Evolutionary conservation across 2,329 filamentous ascomycete species (phyloP), one percentile per base, ranked within the genome.

Genomic region (Lachnellula subtilissima): DNA sequence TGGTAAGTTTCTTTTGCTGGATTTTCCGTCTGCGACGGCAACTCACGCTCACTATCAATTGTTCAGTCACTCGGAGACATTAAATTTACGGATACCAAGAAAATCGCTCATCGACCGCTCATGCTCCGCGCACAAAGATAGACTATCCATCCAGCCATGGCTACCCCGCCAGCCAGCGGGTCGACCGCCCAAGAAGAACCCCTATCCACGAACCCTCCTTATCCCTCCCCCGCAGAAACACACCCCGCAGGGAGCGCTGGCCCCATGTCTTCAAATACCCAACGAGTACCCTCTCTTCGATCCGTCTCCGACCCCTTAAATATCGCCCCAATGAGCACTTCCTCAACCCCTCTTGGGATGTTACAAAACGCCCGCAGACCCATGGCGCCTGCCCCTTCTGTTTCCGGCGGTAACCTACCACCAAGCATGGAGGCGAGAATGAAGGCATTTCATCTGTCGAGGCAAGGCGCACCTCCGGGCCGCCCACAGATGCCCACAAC

Each of bases 331-430:
- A 91, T 96, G 84, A 89, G 83, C 54, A 75, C 87, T 6, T 91
- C 85, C n/a, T 96, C 91, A n/a, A 94, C 88, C 28, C 86, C 89
- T 42, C 77, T 92, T 4, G 91, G 91, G 42, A 82, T 89, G 56
- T 76, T 96, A 66, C 91, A 86, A 71, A 82, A 75, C 62, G 83
- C 81, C 4, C 76, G 84, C 56, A 76, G 81, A 49, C 83, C 82
- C 3, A 69, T 73, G 19, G 46, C 54, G 40, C 36, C 60, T n/a
- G 14, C 45, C 28, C 15, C 56, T 14, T 52, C 37, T 35, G 35
- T 59, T 42, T 57, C 77, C 55, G 73, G 76, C 42, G 78, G 79
- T 49, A 78, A 78, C 17, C 70, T 85, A 50, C 79, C 82, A 48
- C 78, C 82, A 63, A 86, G 88, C 60, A 83, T 89, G 62, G 76